Percentiles rank a stretch among this genome's conserved stretches.
Evolutionary conservation across 192 early-diverging fungal species (phyloP).

Genomic region (Borealophlyctis nickersoniae): DNA sequence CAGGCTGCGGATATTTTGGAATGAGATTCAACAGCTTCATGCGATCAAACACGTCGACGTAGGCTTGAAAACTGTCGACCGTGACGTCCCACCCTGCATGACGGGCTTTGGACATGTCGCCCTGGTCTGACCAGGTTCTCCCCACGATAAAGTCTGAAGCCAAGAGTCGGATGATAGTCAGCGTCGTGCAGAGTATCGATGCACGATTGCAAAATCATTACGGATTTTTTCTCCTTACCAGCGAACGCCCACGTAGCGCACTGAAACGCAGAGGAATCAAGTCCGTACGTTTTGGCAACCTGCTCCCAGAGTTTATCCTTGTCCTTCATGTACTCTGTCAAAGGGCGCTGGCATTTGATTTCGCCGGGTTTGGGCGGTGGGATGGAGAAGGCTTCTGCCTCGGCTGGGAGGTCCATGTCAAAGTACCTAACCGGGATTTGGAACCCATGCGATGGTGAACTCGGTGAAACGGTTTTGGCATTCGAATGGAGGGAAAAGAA

Average conservation of each 20-base stretch:
- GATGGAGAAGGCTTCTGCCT: slow-evolving; percentile 12
- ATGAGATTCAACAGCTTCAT: slow-evolving; percentile 19
- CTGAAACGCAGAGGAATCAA: slow-evolving; percentile 2
- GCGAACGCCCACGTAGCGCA: slow-evolving; percentile 20
- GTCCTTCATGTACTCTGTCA: slow-evolving; percentile 3
- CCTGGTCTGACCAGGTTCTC: slow-evolving; percentile 10
- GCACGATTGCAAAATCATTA: too few species aligned
- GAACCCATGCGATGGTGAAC: too few species aligned
- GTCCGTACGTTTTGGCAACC: slow-evolving; percentile 2
- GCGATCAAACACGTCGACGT: slow-evolving; percentile 6
- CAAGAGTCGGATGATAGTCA: too few species aligned
- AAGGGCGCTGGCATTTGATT: neutral
- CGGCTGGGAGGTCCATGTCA: slow-evolving; percentile 3
- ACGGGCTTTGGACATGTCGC: slow-evolving; percentile 13
- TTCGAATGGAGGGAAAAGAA: neutral
- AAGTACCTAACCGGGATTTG: slow-evolving; percentile 11
- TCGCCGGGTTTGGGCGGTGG: slow-evolving; percentile 4
- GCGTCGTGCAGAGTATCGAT: too few species aligned
- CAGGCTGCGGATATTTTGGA: too few species aligned
- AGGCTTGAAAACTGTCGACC: slow-evolving; percentile 6
- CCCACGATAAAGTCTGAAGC: slow-evolving; percentile 10
- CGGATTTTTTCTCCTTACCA: slow-evolving; percentile 6
- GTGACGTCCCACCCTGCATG: slow-evolving; percentile 15
- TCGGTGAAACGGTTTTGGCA: too few species aligned
- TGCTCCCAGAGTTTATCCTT: slow-evolving; percentile 4